Percentiles rank a stretch among this genome's conserved stretches.
Evolutionary conservation across 2,329 filamentous ascomycete species (phyloP).

Genomic region (Corinectria fuckeliana): DNA sequence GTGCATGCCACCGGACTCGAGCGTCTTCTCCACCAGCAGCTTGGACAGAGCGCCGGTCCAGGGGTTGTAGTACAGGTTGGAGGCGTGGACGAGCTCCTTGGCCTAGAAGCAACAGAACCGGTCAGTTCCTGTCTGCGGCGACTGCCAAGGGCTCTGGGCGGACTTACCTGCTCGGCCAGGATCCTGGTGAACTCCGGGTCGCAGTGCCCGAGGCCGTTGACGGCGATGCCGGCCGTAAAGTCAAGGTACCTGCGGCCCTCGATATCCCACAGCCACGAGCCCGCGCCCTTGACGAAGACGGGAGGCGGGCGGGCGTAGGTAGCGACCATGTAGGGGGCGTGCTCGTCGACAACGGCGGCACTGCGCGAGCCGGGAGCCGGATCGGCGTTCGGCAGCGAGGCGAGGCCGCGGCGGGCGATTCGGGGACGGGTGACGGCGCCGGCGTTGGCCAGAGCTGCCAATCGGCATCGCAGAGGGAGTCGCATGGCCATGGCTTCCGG

Average conservation of each 20-base stretch:
- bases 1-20: slow-evolving; percentile 81
- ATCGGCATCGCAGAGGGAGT: slow-evolving; percentile 47
- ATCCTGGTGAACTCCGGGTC: slow-evolving; percentile 79
- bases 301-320: slow-evolving; percentile 91
- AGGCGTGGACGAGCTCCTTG: slow-evolving; percentile 84
- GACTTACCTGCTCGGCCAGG: slow-evolving; percentile 74
- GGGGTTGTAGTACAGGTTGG: slow-evolving; percentile 96
- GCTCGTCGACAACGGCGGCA: slow-evolving; percentile 74
- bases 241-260: slow-evolving; percentile 91
- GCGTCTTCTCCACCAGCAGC: slow-evolving; percentile 81
- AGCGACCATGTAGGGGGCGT: slow-evolving; percentile 89
- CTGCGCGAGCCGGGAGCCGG: slow-evolving; percentile 77
- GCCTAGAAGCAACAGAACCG: slow-evolving; percentile 50
- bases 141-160: background rate
- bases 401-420: slow-evolving; percentile 40
- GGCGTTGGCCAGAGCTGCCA: slow-evolving; percentile 38
- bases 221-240: slow-evolving; percentile 94
- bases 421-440: slow-evolving; percentile 35
- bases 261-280: slow-evolving; percentile 87
- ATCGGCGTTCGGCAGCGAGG: slow-evolving; percentile 69
- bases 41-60: slow-evolving; percentile 93
- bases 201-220: slow-evolving; percentile 90
- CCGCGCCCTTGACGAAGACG: slow-evolving; percentile 87
- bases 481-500: slow-evolving; percentile 51
- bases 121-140: slow-evolving; percentile 3